Evolutionary conservation across 768 basidiomycete genomes (phyloP), one percentile per base, ranked within the genome.

Genomic region (Cantharellus cinnabarinus): DNA sequence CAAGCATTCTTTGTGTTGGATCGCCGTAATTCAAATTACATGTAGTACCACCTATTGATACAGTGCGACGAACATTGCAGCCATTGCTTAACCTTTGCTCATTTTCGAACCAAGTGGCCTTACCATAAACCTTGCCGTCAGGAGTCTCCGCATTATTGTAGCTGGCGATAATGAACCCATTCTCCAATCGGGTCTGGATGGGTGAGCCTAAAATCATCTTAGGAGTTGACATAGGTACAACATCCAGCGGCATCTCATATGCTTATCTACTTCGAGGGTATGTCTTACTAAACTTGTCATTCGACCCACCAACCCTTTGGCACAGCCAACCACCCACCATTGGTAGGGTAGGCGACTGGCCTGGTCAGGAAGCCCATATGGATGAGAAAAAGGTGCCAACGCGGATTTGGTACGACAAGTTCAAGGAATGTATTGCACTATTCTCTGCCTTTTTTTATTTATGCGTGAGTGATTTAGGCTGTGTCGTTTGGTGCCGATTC

Each of bases 161-260:
- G 20, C 20, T 29, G 0, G 20, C 20, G 20, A 29, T 29, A 29
- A 29, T 29, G 20, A 29, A 29, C 20, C 20, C 20, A 29, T 29
- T 29, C 20, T 29, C 20, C 20, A 29, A 29, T 29, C 5, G 42
- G 38, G 7, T 35, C 15, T 57, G 56, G 56, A 38, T 5, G 56
- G 38, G 41, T 5, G 39, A 37, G 5, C 15, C 34, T 39, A 57
- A 57, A 57, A 38, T 57, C 14, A 41, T 57, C 5, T 7, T 57
- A 5, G 56, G 56, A 5, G 15, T 57, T 38, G 56, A 57, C 41
- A 57, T 57, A 41, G 56, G 56, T 5, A 57, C 56, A 5, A 57
- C 56, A 14, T 41, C 7, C 14, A 42, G 56, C 38, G 56, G 39
- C 14, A 41, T 57, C 38, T 57, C 56, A 14, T 57, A 40, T 41